A percentile compares a stretch with the other conserved stretches of the same genome.
phyloP scores from a whole-genome alignment of 1,284 basidiomycete species.

The Heterobasidion annosum region DNA sequence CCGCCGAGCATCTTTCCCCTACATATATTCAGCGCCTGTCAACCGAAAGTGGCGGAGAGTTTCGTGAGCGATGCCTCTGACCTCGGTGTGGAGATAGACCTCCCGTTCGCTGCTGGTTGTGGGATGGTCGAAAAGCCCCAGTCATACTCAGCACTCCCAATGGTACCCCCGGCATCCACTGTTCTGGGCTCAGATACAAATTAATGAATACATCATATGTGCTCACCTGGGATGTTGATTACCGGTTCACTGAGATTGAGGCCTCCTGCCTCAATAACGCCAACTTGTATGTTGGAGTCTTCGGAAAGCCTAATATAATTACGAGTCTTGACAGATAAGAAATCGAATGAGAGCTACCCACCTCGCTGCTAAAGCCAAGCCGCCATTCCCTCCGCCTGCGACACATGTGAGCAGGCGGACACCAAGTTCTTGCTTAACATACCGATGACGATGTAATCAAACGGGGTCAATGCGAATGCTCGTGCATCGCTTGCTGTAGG shows the following conservation, averaged over 20 bases:
- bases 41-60: neutral
- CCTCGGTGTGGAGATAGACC: neutral
- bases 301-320: neutral
- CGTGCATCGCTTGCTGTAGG: no score
- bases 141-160: neutral
- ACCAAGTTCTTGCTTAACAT: neutral
- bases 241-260: neutral
- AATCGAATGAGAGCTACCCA: neutral
- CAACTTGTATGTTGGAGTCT: neutral
- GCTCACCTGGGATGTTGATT: neutral
- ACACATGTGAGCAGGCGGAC: neutral
- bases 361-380: neutral
- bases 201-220: neutral
- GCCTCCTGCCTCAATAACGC: neutral
- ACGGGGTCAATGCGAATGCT: neutral
- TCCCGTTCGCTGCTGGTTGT: neutral
- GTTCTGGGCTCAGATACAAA: neutral
- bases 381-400: neutral
- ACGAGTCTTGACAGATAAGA: neutral
- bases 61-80: neutral
- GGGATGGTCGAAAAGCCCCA: neutral
- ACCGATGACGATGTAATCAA: neutral
- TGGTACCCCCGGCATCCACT: neutral
- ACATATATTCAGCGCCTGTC: no score
- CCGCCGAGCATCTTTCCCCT: slow-evolving; percentile 1